Conservation (phyloP, 257 asterid species). For the Petunia axillaris region DNA sequence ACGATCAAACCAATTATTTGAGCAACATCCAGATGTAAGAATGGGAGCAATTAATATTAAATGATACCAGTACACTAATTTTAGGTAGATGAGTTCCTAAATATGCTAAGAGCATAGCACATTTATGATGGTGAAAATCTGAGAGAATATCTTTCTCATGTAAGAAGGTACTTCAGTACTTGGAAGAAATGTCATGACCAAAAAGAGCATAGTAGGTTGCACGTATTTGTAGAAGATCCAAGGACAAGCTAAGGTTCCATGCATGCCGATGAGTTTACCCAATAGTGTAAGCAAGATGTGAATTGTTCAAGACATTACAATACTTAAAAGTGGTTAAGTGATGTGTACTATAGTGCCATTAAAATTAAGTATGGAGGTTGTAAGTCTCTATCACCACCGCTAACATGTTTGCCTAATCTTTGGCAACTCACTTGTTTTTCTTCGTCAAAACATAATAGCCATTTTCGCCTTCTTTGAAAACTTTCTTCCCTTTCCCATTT, state of each 20-base stretch:
- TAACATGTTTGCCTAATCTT: constrained; percentile 17
- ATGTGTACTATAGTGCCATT: constrained; percentile 17
- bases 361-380: background rate
- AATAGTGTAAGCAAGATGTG: constrained; percentile 8
- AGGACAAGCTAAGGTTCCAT: background rate
- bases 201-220: background rate
- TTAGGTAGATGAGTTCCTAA: background rate
- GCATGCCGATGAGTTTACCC: background rate
- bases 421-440: too few species aligned
- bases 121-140: background rate
- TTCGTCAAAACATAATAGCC: background rate
- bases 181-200: background rate
- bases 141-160: background rate
- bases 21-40: too few species aligned
- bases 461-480: background rate
- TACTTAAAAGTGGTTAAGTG: constrained; percentile 11
- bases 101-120: background rate
- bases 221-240: background rate
- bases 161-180: background rate
- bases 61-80: background rate
- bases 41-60: background rate
- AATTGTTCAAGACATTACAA: background rate
- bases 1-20: background rate
- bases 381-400: background rate
- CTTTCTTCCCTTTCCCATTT: background rate